These are phyloP conservation scores for Globisporangium iwayamae DNA, from an alignment of 352 stramenopile species.

Conservation along the genomic window DNA sequence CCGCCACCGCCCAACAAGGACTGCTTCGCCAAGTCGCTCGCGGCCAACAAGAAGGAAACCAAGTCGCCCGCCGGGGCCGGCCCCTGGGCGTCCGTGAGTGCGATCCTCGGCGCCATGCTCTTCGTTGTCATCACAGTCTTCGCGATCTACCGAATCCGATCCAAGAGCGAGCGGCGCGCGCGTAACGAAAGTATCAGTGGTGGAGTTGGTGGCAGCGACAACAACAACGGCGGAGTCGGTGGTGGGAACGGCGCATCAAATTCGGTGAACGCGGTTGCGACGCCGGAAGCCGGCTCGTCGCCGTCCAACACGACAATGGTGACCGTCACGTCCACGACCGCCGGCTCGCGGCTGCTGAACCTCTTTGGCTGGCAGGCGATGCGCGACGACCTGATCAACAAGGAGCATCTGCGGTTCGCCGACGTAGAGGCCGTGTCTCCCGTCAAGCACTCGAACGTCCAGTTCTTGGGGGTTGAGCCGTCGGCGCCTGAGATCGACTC, in stretches of 20 bases:
- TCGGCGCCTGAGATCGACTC: slow-evolving; percentile 20
- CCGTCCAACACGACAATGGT: slow-evolving; percentile 16
- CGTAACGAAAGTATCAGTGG: neutral
- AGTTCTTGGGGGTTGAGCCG: slow-evolving; percentile 15
- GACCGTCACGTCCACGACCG: slow-evolving; percentile 21
- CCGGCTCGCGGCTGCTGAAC: slow-evolving; percentile 18
- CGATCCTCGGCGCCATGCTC: slow-evolving; percentile 39
- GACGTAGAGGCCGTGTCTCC: slow-evolving; percentile 19
- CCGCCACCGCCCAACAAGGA: slow-evolving; percentile 12
- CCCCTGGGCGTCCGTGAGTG: slow-evolving; percentile 1
- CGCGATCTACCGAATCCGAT: slow-evolving; percentile 48
- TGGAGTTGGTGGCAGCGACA: neutral
- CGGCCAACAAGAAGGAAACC: slow-evolving; percentile 11
- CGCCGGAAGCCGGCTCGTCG: slow-evolving; percentile 11
- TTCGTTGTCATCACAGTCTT: slow-evolving; percentile 47
- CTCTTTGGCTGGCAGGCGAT: slow-evolving; percentile 47
- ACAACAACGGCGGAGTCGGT: neutral
- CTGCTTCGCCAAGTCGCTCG: slow-evolving; percentile 17
- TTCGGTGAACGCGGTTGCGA: slow-evolving; percentile 10
- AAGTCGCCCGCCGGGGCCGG: neutral
- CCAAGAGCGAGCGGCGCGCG: slow-evolving; percentile 20
- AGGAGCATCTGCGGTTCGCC: slow-evolving; percentile 41
- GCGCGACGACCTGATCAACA: slow-evolving; percentile 37
- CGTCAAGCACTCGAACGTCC: slow-evolving; percentile 16
- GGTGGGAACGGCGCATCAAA: neutral